Evolutionary conservation across 2,329 filamentous ascomycete genomes (phyloP), one percentile per base, ranked within the genome.

Genomic region (Trichoderma sp.): DNA sequence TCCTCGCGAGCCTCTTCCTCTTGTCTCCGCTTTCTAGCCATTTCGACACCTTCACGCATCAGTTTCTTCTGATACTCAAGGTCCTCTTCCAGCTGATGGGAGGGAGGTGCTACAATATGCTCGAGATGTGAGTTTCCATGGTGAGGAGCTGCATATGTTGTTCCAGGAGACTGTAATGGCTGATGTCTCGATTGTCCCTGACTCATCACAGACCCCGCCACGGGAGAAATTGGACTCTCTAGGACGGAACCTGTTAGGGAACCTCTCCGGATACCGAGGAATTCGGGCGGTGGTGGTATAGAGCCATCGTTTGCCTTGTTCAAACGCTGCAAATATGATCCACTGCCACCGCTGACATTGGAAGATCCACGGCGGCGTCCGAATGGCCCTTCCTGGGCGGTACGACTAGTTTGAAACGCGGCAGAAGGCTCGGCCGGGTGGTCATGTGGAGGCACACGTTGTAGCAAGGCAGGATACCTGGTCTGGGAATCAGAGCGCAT

Each of bases 271-370:
- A 78, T 77, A 64, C 79, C 80, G 13, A 82, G 72, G 27, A 82
- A 70, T 7, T 87, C 84, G 2, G 79, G 76, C 3, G 82, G 79
- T 0, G 78, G 78, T 9, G 52, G 63, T 60, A 82, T 76, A 9
- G 77, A 70, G 50, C 78, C 76, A 48, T 86, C 84, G 27, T 76
- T 78, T 7, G 77, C 77, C 70, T 83, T 85, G 42, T 77, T 77
- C 39, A 81, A 71, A 39, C 90, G 87, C 72, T 90, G 86, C 72
- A 85, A 84, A 71, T 89, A 87, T 42, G 87, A 84, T 69, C 90
- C 90, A 77, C 93, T 97, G 68, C 91, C 92, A 66, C 92, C 93
- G 77, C 94, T 97, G 48, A 97, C 90, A 74, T 93, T 96, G 2
- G 94, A 98, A 17, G 94, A 97, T 68, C 91, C 91, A 70, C 94